Evolutionary conservation across 1,284 basidiomycete species (phyloP), one percentile per base, ranked within the genome.

Genomic region (Pascua guehoae): DNA sequence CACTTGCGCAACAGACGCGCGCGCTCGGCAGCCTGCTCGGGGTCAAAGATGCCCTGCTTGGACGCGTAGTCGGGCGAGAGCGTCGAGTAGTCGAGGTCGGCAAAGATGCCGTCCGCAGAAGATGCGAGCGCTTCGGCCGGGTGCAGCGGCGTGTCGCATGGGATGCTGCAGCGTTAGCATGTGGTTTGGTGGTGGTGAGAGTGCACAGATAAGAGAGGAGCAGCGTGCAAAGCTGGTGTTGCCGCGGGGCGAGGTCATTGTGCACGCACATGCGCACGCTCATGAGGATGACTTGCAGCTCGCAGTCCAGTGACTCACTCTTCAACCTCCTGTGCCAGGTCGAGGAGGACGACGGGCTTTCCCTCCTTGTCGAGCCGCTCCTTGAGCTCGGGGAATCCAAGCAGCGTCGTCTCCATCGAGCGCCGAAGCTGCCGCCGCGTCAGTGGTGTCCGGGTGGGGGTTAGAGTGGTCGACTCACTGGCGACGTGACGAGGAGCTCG

Each of bases 371-470:
- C 68, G 32, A 77, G 58, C 8, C 74, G 60, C 11, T 53, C 49
- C 52, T 66, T 67, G 12, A 76, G 58, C 2, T 62, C 58, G 4
- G 71, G 70, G 49, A 66, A 74, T n/a, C 72, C 74, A 7, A 71
- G 47, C 1, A 78, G 56, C 57, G 73, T 68, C 3, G 77, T 79
- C 58, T 77, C 74, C 69, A 78, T 69, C 1, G 76, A 70, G 16
- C 76, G 66, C 4, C 70, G 64, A 12, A 77, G 63, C 72, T 77
- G 49, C 14, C 8, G n/a, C n/a, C n/a, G n/a, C n/a, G 53, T 61
- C 47, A 58, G 53, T 43, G 40, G 47, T 49, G 47, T 12, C 44
- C 12, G 37, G n/a, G 14, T n/a, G 45, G 41, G 5, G 42, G 37
- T 16, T 24, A 16, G 15, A 36, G 8, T 12, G 12, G n/a, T 32